A percentile compares a stretch with the other conserved stretches of the same genome.
Conservation (phyloP, 108 stramenopile species). For the Fragilaria crotonensis region DNA sequence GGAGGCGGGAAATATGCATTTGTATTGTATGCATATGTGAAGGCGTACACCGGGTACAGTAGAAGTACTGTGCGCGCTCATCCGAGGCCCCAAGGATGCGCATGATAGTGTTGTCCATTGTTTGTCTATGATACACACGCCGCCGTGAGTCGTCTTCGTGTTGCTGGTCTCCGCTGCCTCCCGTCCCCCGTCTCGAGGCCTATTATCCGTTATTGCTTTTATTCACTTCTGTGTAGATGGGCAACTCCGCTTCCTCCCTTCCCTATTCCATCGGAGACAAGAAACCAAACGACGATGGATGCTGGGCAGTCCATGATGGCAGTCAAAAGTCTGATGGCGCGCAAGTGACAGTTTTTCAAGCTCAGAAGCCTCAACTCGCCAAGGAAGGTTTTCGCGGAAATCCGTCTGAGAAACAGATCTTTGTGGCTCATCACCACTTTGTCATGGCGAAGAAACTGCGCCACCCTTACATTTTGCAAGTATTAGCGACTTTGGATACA, state of each 20-base stretch:
- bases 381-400: constrained; percentile 33
- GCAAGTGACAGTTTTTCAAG: constrained; percentile 66
- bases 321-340: constrained; percentile 35
- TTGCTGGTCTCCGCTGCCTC: too few relatives aligned
- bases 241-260: constrained; percentile 63
- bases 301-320: constrained; percentile 74
- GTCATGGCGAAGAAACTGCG: constrained; percentile 59
- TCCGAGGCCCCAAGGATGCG: too few relatives aligned
- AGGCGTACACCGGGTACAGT: too few relatives aligned
- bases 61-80: too few relatives aligned
- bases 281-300: constrained; percentile 44
- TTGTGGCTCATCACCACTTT: constrained; percentile 78
- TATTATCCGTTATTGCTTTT: too few relatives aligned
- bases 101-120: too few relatives aligned
- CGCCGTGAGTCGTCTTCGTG: too few relatives aligned
- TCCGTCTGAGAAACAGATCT: constrained; percentile 42
- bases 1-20: too few relatives aligned
- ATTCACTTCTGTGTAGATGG: too few relatives aligned
- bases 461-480: constrained; percentile 72
- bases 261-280: constrained; percentile 69
- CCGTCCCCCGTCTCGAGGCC: too few relatives aligned
- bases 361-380: constrained; percentile 50
- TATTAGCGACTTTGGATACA: constrained; percentile 73
- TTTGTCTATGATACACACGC: too few relatives aligned
- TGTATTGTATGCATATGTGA: too few relatives aligned